Evolutionary conservation across 164 flowering plant species (phyloP), one percentile per base, ranked within the genome.

Genomic region (Stephania cephalantha): DNA sequence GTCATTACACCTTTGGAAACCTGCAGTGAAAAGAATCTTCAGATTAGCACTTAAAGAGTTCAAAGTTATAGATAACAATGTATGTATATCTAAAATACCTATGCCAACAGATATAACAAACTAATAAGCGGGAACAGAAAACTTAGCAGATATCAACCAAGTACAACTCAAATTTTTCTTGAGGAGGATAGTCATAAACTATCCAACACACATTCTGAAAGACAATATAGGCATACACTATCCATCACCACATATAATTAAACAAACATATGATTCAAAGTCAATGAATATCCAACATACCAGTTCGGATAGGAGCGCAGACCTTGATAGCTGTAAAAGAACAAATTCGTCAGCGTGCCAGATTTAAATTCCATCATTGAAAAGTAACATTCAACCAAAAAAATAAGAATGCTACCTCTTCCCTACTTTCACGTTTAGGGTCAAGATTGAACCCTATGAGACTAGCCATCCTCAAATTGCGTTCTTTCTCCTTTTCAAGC

Each of bases 401-500:
- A 18, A 9, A 63, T 25, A 65, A 72, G 6, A 63, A 71, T 20
- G 52, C 79, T 89, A 95, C 97, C 99, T 86, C 85, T 84, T 90
- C 99, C 83, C 92, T 87, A 67, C 82, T 82, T 73, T 91, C 97
- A 66, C 78, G 79, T 80, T 93, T 95, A 13, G 87, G 83, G 6
- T 95, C 98, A 68, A 95, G 84, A 83, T 79, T 85, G 76, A 95
- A 95, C 18, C 87, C 92, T 12, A 93, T 88, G 78, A 95, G 96
- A 83, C 87, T 88, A 44, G 89, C 87, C 90, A 95, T 87, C 83
- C 93, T 87, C 73, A 85, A 78, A 70, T 88, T 95, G 63, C 93
- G 90, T 71, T 93, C 99, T 75, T 91, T 95, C 83, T 88, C 98
- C 84, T 90, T 87, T 76, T 90, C 96, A 78, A 91, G 89, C 78